These are phyloP conservation scores for Hygrophoropsis aurantiaca DNA, from an alignment of 768 basidiomycete genomes.

Conservation along the genomic window DNA sequence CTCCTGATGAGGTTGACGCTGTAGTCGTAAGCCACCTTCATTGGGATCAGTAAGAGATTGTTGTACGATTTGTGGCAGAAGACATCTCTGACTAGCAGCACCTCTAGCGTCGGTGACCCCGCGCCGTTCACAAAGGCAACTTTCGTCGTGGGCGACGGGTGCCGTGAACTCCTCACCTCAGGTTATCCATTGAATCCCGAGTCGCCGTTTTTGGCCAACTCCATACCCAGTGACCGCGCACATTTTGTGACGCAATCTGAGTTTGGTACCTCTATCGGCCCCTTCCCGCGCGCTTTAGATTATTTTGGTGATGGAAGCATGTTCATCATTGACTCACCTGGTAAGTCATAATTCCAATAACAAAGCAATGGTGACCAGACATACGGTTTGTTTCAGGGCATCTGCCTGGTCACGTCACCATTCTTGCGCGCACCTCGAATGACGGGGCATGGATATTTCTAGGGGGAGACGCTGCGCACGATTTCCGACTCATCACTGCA, in stretches of 20 bases:
- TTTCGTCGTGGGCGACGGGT: slow-evolving; percentile 44
- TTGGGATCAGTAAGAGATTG: slow-evolving; percentile 45
- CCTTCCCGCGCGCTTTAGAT: slow-evolving; percentile 48
- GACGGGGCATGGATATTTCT: slow-evolving; percentile 53
- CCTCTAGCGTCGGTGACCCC: slow-evolving; percentile 46
- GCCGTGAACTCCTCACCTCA: slow-evolving; percentile 28
- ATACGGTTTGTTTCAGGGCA: slow-evolving; percentile 31
- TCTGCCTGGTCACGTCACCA: slow-evolving; percentile 49
- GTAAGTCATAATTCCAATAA: not conserved
- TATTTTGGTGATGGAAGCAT: slow-evolving; percentile 54
- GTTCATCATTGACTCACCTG: slow-evolving; percentile 54
- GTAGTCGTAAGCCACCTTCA: slow-evolving; percentile 51
- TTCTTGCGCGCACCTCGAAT: slow-evolving; percentile 49
- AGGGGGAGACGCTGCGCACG: slow-evolving; percentile 54
- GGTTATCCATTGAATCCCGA: slow-evolving; percentile 41
- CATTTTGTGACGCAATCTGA: slow-evolving; percentile 29
- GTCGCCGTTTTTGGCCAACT: slow-evolving; percentile 23
- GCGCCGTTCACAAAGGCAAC: slow-evolving; percentile 39
- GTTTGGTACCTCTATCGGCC: slow-evolving; percentile 39
- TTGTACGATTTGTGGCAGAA: slow-evolving; percentile 41
- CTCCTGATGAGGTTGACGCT: slow-evolving; percentile 40
- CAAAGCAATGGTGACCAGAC: not conserved
- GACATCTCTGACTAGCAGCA: slow-evolving; percentile 49
- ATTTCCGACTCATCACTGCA: slow-evolving; percentile 45
- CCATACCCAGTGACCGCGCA: slow-evolving; percentile 37